Percentiles rank a stretch among this genome's conserved stretches.
phyloP scores from a whole-genome alignment of 2,329 filamentous ascomycete genomes.

The Apiospora arundinis region DNA sequence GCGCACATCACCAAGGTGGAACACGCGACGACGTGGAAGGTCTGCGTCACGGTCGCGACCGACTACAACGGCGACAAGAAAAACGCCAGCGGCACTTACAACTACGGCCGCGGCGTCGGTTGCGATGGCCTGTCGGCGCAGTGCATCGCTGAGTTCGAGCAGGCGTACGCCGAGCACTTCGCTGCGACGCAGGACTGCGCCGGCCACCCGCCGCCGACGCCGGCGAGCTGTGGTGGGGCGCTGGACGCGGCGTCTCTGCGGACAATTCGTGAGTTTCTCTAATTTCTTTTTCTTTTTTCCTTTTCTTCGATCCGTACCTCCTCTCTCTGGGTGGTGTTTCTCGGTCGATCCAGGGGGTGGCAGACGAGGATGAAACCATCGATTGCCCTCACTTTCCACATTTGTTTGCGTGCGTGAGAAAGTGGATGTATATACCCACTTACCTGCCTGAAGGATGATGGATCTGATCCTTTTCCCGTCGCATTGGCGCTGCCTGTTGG shows the following conservation, averaged over 20 bases:
- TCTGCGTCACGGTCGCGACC: constrained; percentile 34
- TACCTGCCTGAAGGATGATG: background rate
- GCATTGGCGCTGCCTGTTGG: background rate
- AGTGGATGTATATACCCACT: background rate
- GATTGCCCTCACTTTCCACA: background rate
- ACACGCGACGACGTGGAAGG: constrained; percentile 37
- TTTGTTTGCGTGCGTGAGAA: background rate
- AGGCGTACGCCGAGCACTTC: constrained; percentile 35
- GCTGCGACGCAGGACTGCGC: constrained; percentile 34
- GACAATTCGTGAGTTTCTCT: constrained; percentile 32
- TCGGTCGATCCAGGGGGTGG: background rate
- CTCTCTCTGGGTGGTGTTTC: no score
- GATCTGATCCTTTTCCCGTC: background rate
- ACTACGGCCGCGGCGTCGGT: constrained; percentile 30
- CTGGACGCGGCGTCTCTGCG: constrained; percentile 32
- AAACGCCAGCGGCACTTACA: constrained; percentile 26
- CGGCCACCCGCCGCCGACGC: constrained; percentile 33
- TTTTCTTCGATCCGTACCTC: no score
- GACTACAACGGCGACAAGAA: constrained; percentile 32
- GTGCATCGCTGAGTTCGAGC: constrained; percentile 36
- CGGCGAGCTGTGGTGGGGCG: constrained; percentile 34
- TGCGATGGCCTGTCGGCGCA: constrained; percentile 29
- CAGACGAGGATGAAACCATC: background rate
- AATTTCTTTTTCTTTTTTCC: background rate
- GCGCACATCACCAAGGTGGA: no score